Percentiles rank a stretch among this genome's conserved stretches.
phyloP scores from a whole-genome alignment of 352 stramenopile species.

The Phytophthora agathidicida region DNA sequence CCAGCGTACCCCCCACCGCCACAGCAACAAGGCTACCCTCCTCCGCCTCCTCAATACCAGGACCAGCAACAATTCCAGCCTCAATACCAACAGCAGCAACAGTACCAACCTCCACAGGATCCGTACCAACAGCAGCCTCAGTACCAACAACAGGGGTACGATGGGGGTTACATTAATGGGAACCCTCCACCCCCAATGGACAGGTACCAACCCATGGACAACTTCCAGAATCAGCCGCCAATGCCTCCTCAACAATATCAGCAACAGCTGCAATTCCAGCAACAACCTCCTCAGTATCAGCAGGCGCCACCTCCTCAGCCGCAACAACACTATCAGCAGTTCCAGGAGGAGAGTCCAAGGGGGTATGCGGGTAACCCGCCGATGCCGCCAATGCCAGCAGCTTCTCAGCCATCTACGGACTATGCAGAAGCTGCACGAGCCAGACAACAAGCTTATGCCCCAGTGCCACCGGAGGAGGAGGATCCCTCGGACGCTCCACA shows the following conservation, averaged over 20 bases:
- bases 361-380: slow-evolving; percentile 23
- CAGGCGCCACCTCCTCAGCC: slow-evolving; percentile 1
- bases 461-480: slow-evolving; percentile 22
- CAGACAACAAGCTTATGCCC: slow-evolving; percentile 47
- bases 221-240: slow-evolving; percentile 24
- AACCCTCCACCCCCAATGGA: slow-evolving; percentile 14
- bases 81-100: slow-evolving; percentile 17
- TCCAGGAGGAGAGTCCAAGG: slow-evolving; percentile 21
- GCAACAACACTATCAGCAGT: slow-evolving; percentile 22
- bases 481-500: slow-evolving; percentile 3
- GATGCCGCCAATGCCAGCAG: slow-evolving; percentile 10
- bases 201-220: slow-evolving; percentile 18
- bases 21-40: slow-evolving; percentile 14
- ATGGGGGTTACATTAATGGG: slow-evolving; percentile 12
- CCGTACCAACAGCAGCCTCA: slow-evolving; percentile 12
- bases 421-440: slow-evolving; percentile 43
- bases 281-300: slow-evolving; percentile 13
- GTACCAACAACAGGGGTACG: slow-evolving; percentile 23
- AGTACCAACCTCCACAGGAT: slow-evolving; percentile 19
- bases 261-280: slow-evolving; percentile 17
- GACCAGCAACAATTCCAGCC: slow-evolving; percentile 14
- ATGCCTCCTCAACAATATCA: slow-evolving; percentile 8
- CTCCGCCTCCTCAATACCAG: slow-evolving; percentile 10
- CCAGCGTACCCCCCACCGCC: slow-evolving; percentile 6
- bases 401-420: slow-evolving; percentile 15